phyloP scores from a whole-genome alignment of 352 stramenopile species.

The Pythium plurisporium region DNA sequence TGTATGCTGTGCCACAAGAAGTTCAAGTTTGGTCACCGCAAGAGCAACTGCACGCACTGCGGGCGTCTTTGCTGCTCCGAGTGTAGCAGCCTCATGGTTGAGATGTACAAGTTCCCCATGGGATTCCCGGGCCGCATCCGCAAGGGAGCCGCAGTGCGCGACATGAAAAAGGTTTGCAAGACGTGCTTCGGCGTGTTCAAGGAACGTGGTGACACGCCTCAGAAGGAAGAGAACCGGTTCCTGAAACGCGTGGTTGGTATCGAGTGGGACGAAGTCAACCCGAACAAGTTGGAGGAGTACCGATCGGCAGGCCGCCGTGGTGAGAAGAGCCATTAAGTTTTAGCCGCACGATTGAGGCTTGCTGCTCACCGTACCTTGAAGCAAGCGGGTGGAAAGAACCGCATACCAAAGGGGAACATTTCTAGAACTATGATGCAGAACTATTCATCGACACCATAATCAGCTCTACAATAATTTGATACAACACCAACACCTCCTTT shows the following conservation, averaged over 20 bases:
- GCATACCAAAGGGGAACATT: too few species aligned
- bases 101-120: constrained; percentile 83
- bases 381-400: neutral
- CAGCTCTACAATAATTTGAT: neutral
- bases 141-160: constrained; percentile 53
- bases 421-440: neutral
- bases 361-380: neutral
- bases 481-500: too few species aligned
- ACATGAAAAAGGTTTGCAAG: constrained; percentile 81
- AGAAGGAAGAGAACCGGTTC: constrained; percentile 66
- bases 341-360: neutral
- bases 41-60: constrained; percentile 86
- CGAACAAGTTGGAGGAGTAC: constrained; percentile 61
- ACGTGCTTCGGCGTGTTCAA: constrained; percentile 85
- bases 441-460: neutral
- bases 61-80: constrained; percentile 72
- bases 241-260: constrained; percentile 79
- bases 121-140: constrained; percentile 73
- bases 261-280: constrained; percentile 89
- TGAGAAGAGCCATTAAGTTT: constrained; percentile 34
- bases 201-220: constrained; percentile 62
- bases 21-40: constrained; percentile 80
- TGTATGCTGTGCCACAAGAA: constrained; percentile 88
- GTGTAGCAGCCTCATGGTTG: constrained; percentile 53
- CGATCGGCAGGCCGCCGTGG: constrained; percentile 53